Evolutionary conservation across 2,329 filamentous ascomycete species (phyloP).

Genomic region (Fusarium sp.): DNA sequence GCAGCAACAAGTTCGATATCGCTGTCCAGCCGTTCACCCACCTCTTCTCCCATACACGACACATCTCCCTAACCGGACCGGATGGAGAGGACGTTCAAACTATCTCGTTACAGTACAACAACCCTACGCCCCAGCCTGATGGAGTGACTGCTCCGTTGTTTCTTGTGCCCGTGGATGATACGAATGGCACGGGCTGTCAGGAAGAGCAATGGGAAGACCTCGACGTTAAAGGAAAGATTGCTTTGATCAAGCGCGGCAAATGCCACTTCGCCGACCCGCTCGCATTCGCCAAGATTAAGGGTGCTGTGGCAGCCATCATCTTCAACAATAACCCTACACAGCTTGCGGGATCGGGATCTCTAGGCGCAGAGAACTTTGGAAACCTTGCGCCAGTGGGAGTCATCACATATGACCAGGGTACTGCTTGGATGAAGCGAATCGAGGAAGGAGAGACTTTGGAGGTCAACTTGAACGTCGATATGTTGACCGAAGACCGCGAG

Average conservation of each 20-base stretch:
- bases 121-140: conserved; percentile 53
- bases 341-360: conserved; percentile 63
- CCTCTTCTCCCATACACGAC: conserved; percentile 26
- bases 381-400: conserved; percentile 54
- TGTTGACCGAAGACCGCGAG: conserved; percentile 55
- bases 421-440: conserved; percentile 52
- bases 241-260: conserved; percentile 60
- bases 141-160: conserved; percentile 53
- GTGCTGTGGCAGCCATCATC: conserved; percentile 65
- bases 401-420: conserved; percentile 53
- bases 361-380: conserved; percentile 60
- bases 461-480: conserved; percentile 54
- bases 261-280: conserved; percentile 60
- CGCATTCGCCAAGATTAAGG: conserved; percentile 53
- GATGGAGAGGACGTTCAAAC: conserved; percentile 10
- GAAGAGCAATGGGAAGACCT: conserved; percentile 58
- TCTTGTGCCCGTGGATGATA: conserved; percentile 54
- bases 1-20: conserved; percentile 16
- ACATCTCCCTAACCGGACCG: conserved; percentile 16
- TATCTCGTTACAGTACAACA: conserved; percentile 59
- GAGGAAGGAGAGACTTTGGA: conserved; percentile 50
- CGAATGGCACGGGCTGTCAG: conserved; percentile 54
- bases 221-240: conserved; percentile 58
- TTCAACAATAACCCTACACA: conserved; percentile 72
- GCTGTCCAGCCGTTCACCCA: conserved; percentile 28